Conservation (phyloP, 352 stramenopile species). For the Globisporangium camurandrum region DNA sequence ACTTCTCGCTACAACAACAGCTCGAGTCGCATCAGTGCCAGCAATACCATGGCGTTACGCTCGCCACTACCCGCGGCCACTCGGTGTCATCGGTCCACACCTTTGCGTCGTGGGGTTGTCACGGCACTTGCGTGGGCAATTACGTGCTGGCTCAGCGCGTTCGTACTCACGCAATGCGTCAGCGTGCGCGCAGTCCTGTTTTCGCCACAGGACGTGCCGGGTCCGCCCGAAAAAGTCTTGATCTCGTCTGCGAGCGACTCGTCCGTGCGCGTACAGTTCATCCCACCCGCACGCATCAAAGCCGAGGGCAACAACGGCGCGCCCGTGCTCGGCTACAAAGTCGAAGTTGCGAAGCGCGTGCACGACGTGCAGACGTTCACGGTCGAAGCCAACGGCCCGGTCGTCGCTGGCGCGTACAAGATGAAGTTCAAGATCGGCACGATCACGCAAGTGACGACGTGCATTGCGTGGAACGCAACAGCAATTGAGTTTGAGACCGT, state of each 20-base stretch:
- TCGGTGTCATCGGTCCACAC: background rate
- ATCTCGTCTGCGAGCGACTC: conserved; percentile 36
- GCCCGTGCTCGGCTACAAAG: conserved; percentile 68
- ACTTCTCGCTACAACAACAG: too few species aligned
- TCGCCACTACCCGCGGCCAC: too few species aligned
- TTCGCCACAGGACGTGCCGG: conserved; percentile 53
- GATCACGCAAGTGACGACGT: conserved; percentile 29
- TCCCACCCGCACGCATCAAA: conserved; percentile 42
- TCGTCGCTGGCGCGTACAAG: conserved; percentile 46
- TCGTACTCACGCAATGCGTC: background rate
- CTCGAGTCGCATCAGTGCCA: too few species aligned
- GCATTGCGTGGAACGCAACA: conserved; percentile 66
- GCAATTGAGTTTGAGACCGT: conserved; percentile 57
- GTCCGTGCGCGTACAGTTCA: conserved; percentile 54
- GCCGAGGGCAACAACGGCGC: conserved; percentile 62
- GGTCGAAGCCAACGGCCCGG: conserved; percentile 41
- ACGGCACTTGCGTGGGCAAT: conserved; percentile 1
- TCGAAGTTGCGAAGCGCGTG: conserved; percentile 64
- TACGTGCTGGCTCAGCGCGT: background rate
- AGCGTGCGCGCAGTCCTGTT: conserved; percentile 29
- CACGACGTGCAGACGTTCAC: conserved; percentile 68
- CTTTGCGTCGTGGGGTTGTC: background rate
- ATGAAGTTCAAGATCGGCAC: conserved; percentile 40
- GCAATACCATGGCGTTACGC: too few species aligned
- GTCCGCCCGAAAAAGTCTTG: conserved; percentile 53